Percentiles rank a stretch among this genome's conserved stretches.
These are phyloP conservation scores for Tuber magnatum DNA, from an alignment of 495 filamentous ascomycete genomes.

Conservation along the genomic window DNA sequence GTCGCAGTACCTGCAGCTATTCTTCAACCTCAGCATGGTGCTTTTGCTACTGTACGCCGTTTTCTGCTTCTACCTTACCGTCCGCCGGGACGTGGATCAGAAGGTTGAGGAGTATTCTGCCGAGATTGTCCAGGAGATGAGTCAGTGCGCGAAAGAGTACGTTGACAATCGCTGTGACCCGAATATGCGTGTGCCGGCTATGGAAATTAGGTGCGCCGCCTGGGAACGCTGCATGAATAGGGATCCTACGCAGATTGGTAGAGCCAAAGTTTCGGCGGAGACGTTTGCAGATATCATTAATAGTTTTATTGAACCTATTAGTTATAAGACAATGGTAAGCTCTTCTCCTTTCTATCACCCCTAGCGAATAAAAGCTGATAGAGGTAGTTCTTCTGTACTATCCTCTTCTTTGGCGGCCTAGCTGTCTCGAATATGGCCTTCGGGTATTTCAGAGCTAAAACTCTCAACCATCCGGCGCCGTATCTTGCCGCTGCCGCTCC, in stretches of 20 bases:
- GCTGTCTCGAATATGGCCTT: constrained; percentile 34
- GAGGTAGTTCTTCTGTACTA: constrained; percentile 23
- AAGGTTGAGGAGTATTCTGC: constrained; percentile 57
- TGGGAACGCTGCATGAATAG: constrained; percentile 84
- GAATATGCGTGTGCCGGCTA: constrained; percentile 58
- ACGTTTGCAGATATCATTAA: constrained; percentile 79
- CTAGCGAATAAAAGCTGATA: constrained; percentile 18
- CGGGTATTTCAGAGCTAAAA: constrained; percentile 29
- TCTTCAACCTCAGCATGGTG: constrained; percentile 68
- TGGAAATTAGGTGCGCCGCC: constrained; percentile 62
- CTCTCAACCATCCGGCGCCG: constrained; percentile 29
- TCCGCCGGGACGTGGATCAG: constrained; percentile 68
- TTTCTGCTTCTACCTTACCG: constrained; percentile 60
- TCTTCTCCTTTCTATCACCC: constrained; percentile 14
- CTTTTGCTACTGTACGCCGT: constrained; percentile 61
- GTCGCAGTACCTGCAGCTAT: constrained; percentile 74
- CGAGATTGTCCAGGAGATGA: constrained; percentile 64
- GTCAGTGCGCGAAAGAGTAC: constrained; percentile 61
- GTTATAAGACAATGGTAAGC: constrained; percentile 63
- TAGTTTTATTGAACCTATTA: constrained; percentile 62
- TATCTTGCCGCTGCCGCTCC: constrained; percentile 28
- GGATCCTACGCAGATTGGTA: constrained; percentile 58
- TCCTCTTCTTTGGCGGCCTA: constrained; percentile 21
- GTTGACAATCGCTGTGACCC: constrained; percentile 63
- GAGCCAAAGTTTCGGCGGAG: constrained; percentile 61